These are phyloP conservation scores for Colletotrichum coccodes DNA, from an alignment of 2,329 filamentous ascomycete species.

Conservation along the genomic window DNA sequence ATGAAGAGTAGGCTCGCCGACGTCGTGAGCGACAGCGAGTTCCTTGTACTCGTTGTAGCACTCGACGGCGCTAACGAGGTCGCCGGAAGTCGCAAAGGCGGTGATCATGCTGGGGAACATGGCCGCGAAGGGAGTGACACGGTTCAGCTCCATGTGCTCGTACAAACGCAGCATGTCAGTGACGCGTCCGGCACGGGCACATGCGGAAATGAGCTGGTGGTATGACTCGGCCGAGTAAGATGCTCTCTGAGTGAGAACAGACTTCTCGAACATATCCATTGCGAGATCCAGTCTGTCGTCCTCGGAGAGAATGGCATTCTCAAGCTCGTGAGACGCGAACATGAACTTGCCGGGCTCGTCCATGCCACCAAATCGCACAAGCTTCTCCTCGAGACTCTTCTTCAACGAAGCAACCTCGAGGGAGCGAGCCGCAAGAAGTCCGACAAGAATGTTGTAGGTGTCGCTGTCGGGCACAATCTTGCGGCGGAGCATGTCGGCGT, in stretches of 20 bases:
- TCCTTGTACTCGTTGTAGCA: constrained; percentile 95
- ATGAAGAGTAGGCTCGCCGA: constrained; percentile 73
- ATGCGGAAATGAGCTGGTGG: constrained; percentile 85
- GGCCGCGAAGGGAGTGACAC: constrained; percentile 78
- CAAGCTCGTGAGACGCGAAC: constrained; percentile 87
- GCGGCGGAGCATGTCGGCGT: constrained; percentile 93
- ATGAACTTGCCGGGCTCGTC: constrained; percentile 87
- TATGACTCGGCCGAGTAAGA: constrained; percentile 86
- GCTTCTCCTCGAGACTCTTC: constrained; percentile 80
- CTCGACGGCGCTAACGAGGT: constrained; percentile 88
- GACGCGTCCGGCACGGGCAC: constrained; percentile 82
- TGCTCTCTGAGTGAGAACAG: constrained; percentile 69
- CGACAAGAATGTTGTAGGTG: constrained; percentile 89
- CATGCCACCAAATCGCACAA: constrained; percentile 85
- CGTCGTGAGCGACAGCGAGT: constrained; percentile 86
- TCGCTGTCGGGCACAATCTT: constrained; percentile 83
- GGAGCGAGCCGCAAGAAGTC: constrained; percentile 82
- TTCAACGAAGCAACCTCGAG: constrained; percentile 81
- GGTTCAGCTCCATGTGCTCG: constrained; percentile 87
- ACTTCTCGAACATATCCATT: constrained; percentile 85
- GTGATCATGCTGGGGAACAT: constrained; percentile 95
- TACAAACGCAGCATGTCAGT: constrained; percentile 92
- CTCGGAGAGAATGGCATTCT: constrained; percentile 85
- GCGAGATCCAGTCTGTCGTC: constrained; percentile 89
- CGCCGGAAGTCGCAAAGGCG: constrained; percentile 85